Conservation (phyloP, 495 filamentous ascomycete genomes). For the Penicillium soppii region DNA sequence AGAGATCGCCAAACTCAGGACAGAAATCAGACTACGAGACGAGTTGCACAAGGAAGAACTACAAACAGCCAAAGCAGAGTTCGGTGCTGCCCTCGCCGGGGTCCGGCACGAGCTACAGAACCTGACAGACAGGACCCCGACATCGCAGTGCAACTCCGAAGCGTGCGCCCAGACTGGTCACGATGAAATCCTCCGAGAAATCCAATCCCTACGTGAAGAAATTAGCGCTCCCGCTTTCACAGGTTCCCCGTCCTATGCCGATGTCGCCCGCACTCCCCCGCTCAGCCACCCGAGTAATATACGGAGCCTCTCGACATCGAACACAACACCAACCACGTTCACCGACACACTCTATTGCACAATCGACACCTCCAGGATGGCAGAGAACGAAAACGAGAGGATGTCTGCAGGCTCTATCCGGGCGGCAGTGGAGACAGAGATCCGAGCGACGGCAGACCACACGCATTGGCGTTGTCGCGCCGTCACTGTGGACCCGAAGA, state of each 20-base stretch:
- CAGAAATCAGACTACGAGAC: slow-evolving; percentile 21
- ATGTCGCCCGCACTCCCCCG: slow-evolving; percentile 20
- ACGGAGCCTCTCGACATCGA: slow-evolving; percentile 10
- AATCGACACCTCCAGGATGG: slow-evolving; percentile 25
- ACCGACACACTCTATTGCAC: slow-evolving; percentile 24
- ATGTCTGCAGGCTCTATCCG: slow-evolving; percentile 22
- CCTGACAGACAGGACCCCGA: no score
- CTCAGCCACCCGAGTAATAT: slow-evolving; percentile 20
- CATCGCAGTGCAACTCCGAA: slow-evolving; percentile 11
- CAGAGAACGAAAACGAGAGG: slow-evolving; percentile 20
- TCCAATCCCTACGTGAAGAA: no score
- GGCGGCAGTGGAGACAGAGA: slow-evolving; percentile 26
- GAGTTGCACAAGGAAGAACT: slow-evolving; percentile 18
- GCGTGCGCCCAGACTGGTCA: slow-evolving; percentile 7
- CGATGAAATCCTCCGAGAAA: slow-evolving; percentile 18
- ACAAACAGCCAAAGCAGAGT: slow-evolving; percentile 17
- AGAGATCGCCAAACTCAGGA: slow-evolving; percentile 22
- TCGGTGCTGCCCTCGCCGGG: slow-evolving; percentile 11
- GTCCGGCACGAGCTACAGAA: no score
- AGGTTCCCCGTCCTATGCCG: no score
- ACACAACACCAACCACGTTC: slow-evolving; percentile 18
- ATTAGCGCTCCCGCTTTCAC: no score
- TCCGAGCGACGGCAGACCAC: no score
- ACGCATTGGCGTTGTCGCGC: slow-evolving; percentile 28
- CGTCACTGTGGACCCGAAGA: slow-evolving; percentile 23